phyloP scores from a whole-genome alignment of 768 basidiomycete genomes.

The Porpolomopsis calyptriformis region DNA sequence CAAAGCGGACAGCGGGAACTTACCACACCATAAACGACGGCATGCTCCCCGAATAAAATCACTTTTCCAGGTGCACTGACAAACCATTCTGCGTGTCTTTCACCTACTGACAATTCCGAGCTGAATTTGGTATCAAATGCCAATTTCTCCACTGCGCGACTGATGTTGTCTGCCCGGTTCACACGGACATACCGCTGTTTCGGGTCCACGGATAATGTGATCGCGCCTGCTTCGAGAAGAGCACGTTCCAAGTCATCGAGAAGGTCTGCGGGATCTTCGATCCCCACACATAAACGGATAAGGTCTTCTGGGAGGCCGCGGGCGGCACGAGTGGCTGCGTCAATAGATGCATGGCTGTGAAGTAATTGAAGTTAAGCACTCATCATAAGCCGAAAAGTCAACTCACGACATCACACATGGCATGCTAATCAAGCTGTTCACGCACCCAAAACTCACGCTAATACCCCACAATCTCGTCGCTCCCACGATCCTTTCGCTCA shows the following conservation, averaged over 20 bases:
- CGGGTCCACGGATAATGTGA: conserved; percentile 40
- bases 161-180: conserved; percentile 26
- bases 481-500: conserved; percentile 89
- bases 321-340: conserved; percentile 87
- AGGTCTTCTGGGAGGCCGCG: conserved; percentile 98
- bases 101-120: background rate
- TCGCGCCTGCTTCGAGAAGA: conserved; percentile 84
- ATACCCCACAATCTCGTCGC: conserved; percentile 94
- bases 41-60: conserved; percentile 97
- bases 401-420: conserved; percentile 99
- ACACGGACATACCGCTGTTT: conserved; percentile 28
- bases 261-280: conserved; percentile 89
- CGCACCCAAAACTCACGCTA: conserved; percentile 94
- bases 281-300: conserved; percentile 95
- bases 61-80: conserved; percentile 97
- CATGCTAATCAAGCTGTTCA: conserved; percentile 98
- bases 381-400: conserved; percentile 7
- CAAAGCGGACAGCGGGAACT: conserved; percentile 25
- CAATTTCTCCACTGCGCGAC: conserved; percentile 61
- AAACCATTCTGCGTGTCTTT: conserved; percentile 48
- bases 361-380: conserved; percentile 6
- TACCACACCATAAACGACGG: conserved; percentile 94
- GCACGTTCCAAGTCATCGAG: conserved; percentile 93
- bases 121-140: conserved; percentile 23
- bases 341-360: conserved; percentile 89